These are phyloP conservation scores for Aspergillus wentii DNA, from an alignment of 495 filamentous ascomycete genomes.

Conservation along the genomic window DNA sequence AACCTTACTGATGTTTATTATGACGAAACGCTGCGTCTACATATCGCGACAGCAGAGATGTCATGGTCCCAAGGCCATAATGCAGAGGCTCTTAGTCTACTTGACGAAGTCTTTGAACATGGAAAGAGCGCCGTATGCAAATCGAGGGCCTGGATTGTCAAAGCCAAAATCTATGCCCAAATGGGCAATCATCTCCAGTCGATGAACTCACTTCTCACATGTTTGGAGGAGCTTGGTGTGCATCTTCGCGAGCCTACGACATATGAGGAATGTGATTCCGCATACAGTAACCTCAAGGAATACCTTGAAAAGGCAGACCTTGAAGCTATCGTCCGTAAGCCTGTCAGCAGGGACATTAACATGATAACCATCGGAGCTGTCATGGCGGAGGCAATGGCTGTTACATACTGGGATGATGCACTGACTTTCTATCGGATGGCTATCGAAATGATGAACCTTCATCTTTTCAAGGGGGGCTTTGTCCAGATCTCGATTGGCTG, in stretches of 20 bases:
- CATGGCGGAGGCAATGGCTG: constrained; percentile 68
- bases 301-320: constrained; percentile 57
- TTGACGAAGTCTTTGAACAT: constrained; percentile 59
- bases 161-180: constrained; percentile 70
- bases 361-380: constrained; percentile 67
- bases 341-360: constrained; percentile 45
- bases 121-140: constrained; percentile 68
- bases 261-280: constrained; percentile 68
- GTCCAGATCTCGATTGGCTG: constrained; percentile 74
- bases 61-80: constrained; percentile 69
- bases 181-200: constrained; percentile 63
- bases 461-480: constrained; percentile 60
- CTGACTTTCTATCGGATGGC: constrained; percentile 72
- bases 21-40: constrained; percentile 74
- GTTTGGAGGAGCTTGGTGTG: constrained; percentile 62
- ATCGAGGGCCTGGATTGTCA: constrained; percentile 71
- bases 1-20: constrained; percentile 68
- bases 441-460: constrained; percentile 65
- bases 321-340: constrained; percentile 47
- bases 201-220: constrained; percentile 62
- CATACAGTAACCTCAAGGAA: constrained; percentile 57
- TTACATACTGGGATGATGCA: constrained; percentile 79
- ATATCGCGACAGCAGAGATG: constrained; percentile 74
- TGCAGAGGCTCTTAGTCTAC: constrained; percentile 55
- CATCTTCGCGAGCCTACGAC: constrained; percentile 58